Evolutionary conservation across 2,329 filamentous ascomycete species (phyloP), one percentile per base, ranked within the genome.

Genomic region (Xylariaceae sp.): DNA sequence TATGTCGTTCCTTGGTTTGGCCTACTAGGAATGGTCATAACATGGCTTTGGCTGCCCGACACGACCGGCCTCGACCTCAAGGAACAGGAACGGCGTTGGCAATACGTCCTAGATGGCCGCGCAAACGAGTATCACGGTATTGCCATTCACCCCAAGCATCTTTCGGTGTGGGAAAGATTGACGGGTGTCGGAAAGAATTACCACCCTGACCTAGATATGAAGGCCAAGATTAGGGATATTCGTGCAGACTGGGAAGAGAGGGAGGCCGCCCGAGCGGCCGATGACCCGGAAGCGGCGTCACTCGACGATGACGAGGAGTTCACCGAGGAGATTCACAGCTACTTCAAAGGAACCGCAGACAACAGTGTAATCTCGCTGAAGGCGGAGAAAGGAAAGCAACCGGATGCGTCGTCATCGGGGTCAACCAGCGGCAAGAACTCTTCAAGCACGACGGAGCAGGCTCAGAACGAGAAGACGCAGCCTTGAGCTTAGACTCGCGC

Each of bases 1-100:
- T 87, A 93, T 74, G 86, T 97, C 43, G 91, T 97, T 1, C 92
- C 93, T 19, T 97, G 93, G 93, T 97, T 72, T 73, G 93, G 93
- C 70, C 87, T 97, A 16, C 87, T 81, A 16, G 93, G 93, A 65
- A 90, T 95, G 78, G 65, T 97, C 23, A 74, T 97, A 57, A 97
- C 93, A 43, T 87, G 79, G 64, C 64, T 96, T 67, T 98, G 91
- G 82, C 87, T 98, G 29, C 93, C 93, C n/a, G 93, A 98, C 73
- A 98, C 93, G 67, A 97, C 93, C 9, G 93, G 93, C 54, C 89
- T 98, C 40, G 93, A 98, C 72, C 86, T 98, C 61, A 96, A 96
- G 81, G 93, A 98, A 76, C 93, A 97, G 77, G 93, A 98, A 77
- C 90, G 93, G 62, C 88, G 93, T 69, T 98, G 93, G 93, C 77